Evolutionary conservation across 2,329 filamentous ascomycete species (phyloP).

Genomic region (Trichoderma polysporum): DNA sequence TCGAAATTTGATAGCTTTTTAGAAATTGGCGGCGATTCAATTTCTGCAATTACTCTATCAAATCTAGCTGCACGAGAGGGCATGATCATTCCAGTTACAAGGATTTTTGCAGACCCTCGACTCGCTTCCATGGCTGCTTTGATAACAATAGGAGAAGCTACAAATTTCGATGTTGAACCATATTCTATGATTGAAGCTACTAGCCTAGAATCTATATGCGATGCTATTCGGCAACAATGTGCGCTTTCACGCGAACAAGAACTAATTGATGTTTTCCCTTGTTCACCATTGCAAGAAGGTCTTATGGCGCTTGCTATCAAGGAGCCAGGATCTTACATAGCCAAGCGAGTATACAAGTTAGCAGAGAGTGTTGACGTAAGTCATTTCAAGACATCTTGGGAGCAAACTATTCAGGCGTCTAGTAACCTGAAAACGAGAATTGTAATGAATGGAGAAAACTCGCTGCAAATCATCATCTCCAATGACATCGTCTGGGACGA

Average conservation of each 20-base stretch:
- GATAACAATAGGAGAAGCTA: not conserved
- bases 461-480: conserved; percentile 20
- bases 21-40: conserved; percentile 44
- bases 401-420: conserved; percentile 19
- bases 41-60: conserved; percentile 25
- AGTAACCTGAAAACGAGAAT: conserved; percentile 27
- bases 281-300: conserved; percentile 40
- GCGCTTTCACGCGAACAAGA: not conserved
- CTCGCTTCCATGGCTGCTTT: conserved; percentile 8
- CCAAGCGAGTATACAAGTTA: conserved; percentile 21
- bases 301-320: conserved; percentile 32
- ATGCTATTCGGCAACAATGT: not conserved
- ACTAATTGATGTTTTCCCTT: conserved; percentile 36
- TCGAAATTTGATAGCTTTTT: conserved; percentile 38
- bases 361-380: conserved; percentile 10
- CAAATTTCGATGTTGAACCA: not conserved
- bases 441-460: conserved; percentile 14
- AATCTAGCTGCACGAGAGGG: not conserved
- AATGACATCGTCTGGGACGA: conserved; percentile 10
- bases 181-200: not conserved
- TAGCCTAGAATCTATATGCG: not conserved
- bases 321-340: conserved; percentile 26
- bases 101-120: not conserved
- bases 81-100: not conserved
- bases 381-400: conserved; percentile 25